These are phyloP conservation scores for Shiraia bambusicola DNA, from an alignment of 2,329 filamentous ascomycete genomes.

Conservation along the genomic window DNA sequence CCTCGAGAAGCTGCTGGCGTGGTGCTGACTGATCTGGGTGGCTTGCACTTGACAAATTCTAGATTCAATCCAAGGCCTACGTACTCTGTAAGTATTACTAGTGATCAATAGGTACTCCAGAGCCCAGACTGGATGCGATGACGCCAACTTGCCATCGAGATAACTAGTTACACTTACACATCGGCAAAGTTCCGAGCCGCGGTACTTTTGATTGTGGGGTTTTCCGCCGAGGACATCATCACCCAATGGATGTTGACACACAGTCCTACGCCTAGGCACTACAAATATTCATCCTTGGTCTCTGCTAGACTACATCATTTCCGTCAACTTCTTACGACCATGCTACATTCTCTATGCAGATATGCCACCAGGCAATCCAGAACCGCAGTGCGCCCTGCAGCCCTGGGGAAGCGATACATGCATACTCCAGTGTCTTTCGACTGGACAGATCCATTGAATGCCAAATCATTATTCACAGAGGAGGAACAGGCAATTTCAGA, in stretches of 20 bases:
- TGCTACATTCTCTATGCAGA: constrained; percentile 49
- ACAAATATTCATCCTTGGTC: not conserved
- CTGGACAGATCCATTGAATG: constrained; percentile 85
- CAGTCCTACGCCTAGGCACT: not conserved
- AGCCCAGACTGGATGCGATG: constrained; percentile 1
- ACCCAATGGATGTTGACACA: constrained; percentile 7
- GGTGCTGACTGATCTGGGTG: constrained; percentile 1
- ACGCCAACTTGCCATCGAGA: constrained; percentile 14
- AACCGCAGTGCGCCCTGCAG: constrained; percentile 27
- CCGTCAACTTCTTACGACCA: constrained; percentile 21
- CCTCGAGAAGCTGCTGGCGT: constrained; percentile 7
- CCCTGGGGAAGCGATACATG: constrained; percentile 43
- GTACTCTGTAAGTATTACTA: too few species aligned
- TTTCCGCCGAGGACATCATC: constrained; percentile 28
- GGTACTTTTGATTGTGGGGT: constrained; percentile 20
- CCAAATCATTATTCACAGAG: constrained; percentile 76
- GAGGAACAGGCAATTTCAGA: constrained; percentile 89
- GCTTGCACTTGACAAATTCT: too few species aligned
- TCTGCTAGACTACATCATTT: not conserved
- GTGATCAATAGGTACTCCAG: not conserved
- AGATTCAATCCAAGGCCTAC: too few species aligned
- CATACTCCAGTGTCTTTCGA: constrained; percentile 63
- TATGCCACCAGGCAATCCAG: constrained; percentile 45
- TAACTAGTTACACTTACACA: too few species aligned
- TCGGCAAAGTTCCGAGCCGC: constrained; percentile 29